Percentiles rank a stretch among this genome's conserved stretches.
These are phyloP conservation scores for Evernia prunastri DNA, from an alignment of 495 filamentous ascomycete species.

Conservation along the genomic window DNA sequence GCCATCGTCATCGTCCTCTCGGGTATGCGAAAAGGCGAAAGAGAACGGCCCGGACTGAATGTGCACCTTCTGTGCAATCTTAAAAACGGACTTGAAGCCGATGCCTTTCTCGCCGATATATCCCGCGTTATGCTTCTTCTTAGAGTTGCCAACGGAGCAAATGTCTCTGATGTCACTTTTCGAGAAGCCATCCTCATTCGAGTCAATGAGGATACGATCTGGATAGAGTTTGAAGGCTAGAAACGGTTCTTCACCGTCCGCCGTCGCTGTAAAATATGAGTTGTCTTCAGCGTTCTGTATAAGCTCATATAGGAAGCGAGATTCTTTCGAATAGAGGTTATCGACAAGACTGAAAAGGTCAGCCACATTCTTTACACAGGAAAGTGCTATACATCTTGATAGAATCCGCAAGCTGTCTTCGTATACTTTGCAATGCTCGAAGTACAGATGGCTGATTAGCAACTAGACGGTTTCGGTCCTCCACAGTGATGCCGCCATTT, in stretches of 20 bases:
- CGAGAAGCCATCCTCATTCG: slow-evolving; percentile 43
- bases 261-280: slow-evolving; percentile 19
- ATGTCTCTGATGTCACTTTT: slow-evolving; percentile 34
- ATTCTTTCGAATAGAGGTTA: slow-evolving; percentile 36
- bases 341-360: slow-evolving; percentile 30
- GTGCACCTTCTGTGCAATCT: slow-evolving; percentile 39
- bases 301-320: slow-evolving; percentile 37
- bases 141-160: slow-evolving; percentile 24
- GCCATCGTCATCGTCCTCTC: slow-evolving; percentile 3
- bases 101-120: slow-evolving; percentile 49
- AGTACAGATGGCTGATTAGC: slow-evolving; percentile 3
- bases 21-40: slow-evolving; percentile 34
- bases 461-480: not conserved
- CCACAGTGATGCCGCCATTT: not conserved
- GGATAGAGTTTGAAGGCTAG: slow-evolving; percentile 33
- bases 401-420: slow-evolving; percentile 7
- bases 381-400: slow-evolving; percentile 6
- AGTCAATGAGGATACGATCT: slow-evolving; percentile 35
- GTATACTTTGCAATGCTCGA: slow-evolving; percentile 4
- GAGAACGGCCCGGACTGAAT: slow-evolving; percentile 43
- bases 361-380: slow-evolving; percentile 2
- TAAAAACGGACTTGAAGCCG: slow-evolving; percentile 50
- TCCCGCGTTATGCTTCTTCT: slow-evolving; percentile 33
- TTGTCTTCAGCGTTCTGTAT: slow-evolving; percentile 44
- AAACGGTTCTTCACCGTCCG: slow-evolving; percentile 24